Percentiles rank a stretch among this genome's conserved stretches.
Conservation (phyloP, 306 rosid genomes). For the Carpinus fangiana region DNA sequence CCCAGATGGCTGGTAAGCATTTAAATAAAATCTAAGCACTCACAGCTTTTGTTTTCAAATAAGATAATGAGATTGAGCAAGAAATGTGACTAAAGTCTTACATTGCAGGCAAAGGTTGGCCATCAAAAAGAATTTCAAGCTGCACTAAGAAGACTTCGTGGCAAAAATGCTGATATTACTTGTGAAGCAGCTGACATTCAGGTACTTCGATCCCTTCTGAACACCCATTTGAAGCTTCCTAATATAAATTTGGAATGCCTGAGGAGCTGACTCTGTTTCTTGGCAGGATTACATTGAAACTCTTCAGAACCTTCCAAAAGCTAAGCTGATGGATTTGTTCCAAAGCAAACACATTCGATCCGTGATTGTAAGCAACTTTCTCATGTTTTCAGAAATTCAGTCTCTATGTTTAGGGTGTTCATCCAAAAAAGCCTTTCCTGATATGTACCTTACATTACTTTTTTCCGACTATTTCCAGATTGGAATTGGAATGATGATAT, state of each 20-base stretch:
- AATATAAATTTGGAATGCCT: slow-evolving; percentile 9
- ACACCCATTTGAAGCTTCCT: slow-evolving; percentile 5
- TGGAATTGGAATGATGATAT: slow-evolving; percentile 54
- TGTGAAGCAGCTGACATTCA: slow-evolving; percentile 25
- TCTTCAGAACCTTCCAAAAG: slow-evolving; percentile 33
- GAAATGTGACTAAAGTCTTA: neutral
- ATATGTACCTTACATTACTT: neutral
- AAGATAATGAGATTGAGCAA: neutral
- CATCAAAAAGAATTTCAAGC: slow-evolving; percentile 39
- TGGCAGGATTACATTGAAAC: slow-evolving; percentile 36
- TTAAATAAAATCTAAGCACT: slow-evolving; percentile 6
- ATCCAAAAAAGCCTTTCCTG: slow-evolving; percentile 9
- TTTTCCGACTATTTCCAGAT: slow-evolving; percentile 27
- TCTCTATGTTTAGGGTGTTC: slow-evolving; percentile 2
- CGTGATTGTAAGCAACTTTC: slow-evolving; percentile 28
- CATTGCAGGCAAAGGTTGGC: slow-evolving; percentile 47
- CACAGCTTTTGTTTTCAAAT: neutral
- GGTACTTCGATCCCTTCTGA: slow-evolving; percentile 17
- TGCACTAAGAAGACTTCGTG: slow-evolving; percentile 39
- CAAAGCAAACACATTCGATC: slow-evolving; percentile 29
- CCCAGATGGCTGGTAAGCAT: slow-evolving; percentile 55
- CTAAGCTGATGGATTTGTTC: slow-evolving; percentile 37
- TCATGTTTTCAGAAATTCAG: slow-evolving; percentile 15
- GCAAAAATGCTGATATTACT: slow-evolving; percentile 42
- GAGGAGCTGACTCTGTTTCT: slow-evolving; percentile 16